Evolutionary conservation across 176 grass and related monocot species (phyloP), one percentile per base, ranked within the genome.

Genomic region (Oryza longistaminata): DNA sequence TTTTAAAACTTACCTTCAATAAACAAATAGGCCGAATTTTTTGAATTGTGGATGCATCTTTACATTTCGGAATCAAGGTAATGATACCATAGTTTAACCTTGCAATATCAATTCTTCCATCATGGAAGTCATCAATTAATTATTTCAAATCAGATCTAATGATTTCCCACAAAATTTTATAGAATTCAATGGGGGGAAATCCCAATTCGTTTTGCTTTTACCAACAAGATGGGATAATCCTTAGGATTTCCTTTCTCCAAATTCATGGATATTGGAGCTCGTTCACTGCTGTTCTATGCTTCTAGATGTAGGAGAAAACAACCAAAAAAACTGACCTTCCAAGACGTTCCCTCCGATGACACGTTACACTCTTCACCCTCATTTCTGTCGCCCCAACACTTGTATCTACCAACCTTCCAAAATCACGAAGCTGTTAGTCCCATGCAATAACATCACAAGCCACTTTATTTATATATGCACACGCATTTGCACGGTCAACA

Each of bases 301-400:
- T 58, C 53, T 58, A n/a, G 53, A 58, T 0, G 19, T 17, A 16
- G 19, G 7, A 58, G 19, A 58, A 58, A 58, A 58, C 19, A 21
- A 9, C 53, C 17, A 74, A 75, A 31, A 31, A 86, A 66, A 21
- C 26, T 35, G 78, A 86, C 42, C 78, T 34, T 35, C 43, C n/a
- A 34, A 55, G 66, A 68, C 79, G 53, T 58, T 8, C 53, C 9
- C 53, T 21, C 19, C 53, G 19, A 90, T 78, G 83, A n/a, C 77
- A 49, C 43, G 43, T 58, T 27, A 25, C 72, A 34, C 35, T 9
- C 52, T 44, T 29, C 50, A 14, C 24, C 88, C 83, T 90, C 58
- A 82, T 90, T 90, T 83, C 74, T 78, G 44, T 79, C 88, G 88
- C 84, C 84, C 88, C 68, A 25, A 3, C 37, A 6, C 24, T 61